Conservation (phyloP, 116 monocot genomes). For the Papilionanthe hybrid region DNA sequence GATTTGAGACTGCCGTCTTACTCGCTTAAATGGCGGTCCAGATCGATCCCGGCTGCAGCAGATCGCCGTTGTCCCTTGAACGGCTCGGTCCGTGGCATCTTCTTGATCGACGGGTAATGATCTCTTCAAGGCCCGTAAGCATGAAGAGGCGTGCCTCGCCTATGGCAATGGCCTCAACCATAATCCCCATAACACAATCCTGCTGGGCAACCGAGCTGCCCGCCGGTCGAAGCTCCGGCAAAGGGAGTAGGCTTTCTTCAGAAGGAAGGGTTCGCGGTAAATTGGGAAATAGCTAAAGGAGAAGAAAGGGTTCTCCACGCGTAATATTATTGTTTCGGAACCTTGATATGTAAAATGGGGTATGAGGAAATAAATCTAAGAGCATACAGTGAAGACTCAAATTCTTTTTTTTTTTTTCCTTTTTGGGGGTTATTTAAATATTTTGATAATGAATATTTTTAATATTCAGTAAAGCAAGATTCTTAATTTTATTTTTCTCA, state of each 20-base stretch:
- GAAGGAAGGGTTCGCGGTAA: too few species aligned
- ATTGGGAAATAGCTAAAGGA: too few species aligned
- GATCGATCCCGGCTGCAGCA: constrained; percentile 38
- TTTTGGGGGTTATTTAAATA: too few species aligned
- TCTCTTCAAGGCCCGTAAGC: constrained; percentile 48
- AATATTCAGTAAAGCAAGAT: too few species aligned
- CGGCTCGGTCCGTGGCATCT: constrained; percentile 23
- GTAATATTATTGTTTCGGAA: too few species aligned
- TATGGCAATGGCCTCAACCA: constrained; percentile 45
- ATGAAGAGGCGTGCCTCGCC: constrained; percentile 35
- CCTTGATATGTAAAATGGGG: too few species aligned
- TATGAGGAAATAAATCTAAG: too few species aligned
- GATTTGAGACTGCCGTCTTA: constrained; percentile 51
- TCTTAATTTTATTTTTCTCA: too few species aligned
- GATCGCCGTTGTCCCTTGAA: constrained; percentile 19
- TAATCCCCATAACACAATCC: constrained; percentile 36
- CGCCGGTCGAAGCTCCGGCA: constrained; percentile 46
- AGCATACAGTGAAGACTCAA: too few species aligned
- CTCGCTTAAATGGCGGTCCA: constrained; percentile 28
- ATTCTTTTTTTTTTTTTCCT: too few species aligned
- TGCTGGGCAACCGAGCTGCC: constrained; percentile 55
- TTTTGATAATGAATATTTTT: too few species aligned
- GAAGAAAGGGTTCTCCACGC: too few species aligned
- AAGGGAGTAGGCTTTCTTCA: constrained; percentile 29
- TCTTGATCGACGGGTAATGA: constrained; percentile 39